Base-by-base conservation (phyloP, 441 rosid genomes). In the Raphanus hybrid region DNA sequence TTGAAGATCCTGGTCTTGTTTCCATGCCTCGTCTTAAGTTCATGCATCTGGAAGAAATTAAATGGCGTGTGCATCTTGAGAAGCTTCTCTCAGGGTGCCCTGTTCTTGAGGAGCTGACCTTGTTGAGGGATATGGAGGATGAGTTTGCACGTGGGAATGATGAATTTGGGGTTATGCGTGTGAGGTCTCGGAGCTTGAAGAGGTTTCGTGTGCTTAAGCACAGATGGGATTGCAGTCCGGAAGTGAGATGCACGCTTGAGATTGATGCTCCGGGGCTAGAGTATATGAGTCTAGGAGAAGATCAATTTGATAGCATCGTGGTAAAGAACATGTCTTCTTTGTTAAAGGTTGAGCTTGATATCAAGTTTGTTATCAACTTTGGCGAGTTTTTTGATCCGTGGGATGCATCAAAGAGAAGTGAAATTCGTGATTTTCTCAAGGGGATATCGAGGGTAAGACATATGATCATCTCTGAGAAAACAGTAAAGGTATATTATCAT, bases 261-360 rank as follows among this genome's bases (percentile, higher is more conserved):
- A 71, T 71, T 61, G 68, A 71, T 43, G 68, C 68, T 72, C 75
- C 75, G 1, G 15, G 60, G 45, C 68, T 72, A 27, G 75, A 72
- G 60, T 12, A 14, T 61, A 27, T 61, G 75, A 72, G 59, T 45
- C 55, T 70, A 0, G 10, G 26, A 11, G 54, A 71, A 23, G 67
- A 59, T 27, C 57, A 72, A 0, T 60, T 15, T 11, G 45, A 72
- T 45, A 48, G 60, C 12, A 60, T n/a, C 2, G 75, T 61, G 27
- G 57, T 61, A 0, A 61, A 71, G 57, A 71, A 59, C 29, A 29
- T 61, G 15, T 23, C 5, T 59, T 60, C 74, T 20, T 41, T 41
- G 66, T 54, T 55, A 1, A 3, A 3, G 35, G 15, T 55, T 54
- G 69, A 50, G 15, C 69, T 73, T 15, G 54, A 15, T 66, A 41